Percentiles rank a stretch among this genome's conserved stretches.
Conservation (phyloP, 768 basidiomycete species). For the Cystobasidiopsis lactophilus region DNA sequence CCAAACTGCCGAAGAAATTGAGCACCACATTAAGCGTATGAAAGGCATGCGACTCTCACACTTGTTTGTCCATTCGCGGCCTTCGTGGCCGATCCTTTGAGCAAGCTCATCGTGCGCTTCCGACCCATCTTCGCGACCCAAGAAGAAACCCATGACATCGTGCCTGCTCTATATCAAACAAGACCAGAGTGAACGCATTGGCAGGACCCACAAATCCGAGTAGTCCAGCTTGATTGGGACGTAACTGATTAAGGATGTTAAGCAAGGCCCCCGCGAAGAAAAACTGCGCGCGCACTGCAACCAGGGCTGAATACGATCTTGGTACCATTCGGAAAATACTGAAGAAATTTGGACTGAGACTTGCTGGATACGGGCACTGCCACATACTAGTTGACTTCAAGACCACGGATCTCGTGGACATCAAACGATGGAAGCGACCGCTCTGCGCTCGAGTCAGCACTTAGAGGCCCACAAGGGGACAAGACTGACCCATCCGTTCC, state of each 20-base stretch:
- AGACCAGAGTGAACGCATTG: neutral
- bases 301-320: conserved; percentile 25
- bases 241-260: too few species aligned
- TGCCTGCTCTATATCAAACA: conserved; percentile 22
- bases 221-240: conserved; percentile 22
- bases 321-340: conserved; percentile 19
- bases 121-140: conserved; percentile 19
- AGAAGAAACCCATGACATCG: conserved; percentile 26
- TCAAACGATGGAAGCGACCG: conserved; percentile 56
- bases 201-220: conserved; percentile 27
- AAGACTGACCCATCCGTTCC: conserved; percentile 11
- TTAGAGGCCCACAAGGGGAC: neutral
- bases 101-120: conserved; percentile 26
- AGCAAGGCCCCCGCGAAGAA: too few species aligned
- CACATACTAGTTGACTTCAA: conserved; percentile 24
- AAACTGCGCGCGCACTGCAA: too few species aligned
- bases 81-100: conserved; percentile 21
- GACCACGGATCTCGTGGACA: conserved; percentile 28
- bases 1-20: too few species aligned
- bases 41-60: too few species aligned
- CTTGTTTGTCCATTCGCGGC: conserved; percentile 21
- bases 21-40: too few species aligned
- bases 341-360: neutral
- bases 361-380: too few species aligned
- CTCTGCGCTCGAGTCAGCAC: conserved; percentile 43